Base-by-base conservation (phyloP, 108 stramenopile genomes). In the Phaeodactylum tricornutum region DNA sequence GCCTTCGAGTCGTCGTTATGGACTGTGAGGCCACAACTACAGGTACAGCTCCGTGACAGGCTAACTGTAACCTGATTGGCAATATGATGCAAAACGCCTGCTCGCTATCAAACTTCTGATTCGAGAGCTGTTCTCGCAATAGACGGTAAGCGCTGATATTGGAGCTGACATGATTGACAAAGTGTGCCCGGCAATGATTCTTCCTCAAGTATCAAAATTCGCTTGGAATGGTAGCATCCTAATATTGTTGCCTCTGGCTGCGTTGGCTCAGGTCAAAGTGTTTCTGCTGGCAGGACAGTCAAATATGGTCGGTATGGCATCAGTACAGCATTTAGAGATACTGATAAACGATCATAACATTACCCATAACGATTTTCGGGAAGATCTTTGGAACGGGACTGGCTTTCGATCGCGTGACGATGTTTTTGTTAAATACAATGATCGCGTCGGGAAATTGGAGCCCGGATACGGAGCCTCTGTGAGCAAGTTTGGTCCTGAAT, bases 231-330 rank as follows among this genome's bases (percentile, higher is more conserved):
- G n/a, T n/a, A n/a, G n/a, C n/a, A n/a, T n/a, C n/a, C n/a, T n/a
- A n/a, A n/a, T n/a, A n/a, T n/a, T n/a, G n/a, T n/a, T n/a, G n/a
- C 33, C 33, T 34, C 33, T 12, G 8, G 11, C 33, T 34, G 33
- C 33, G 8, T 12, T n/a, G 20, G 5, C 50, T 34, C 56, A 57
- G 11, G 37, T 61, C 33, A 46, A 68, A 23, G 66, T 75, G 11
- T 71, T 56, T 42, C 7, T 75, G 14, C 45, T 75, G 30, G 61
- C 53, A 4, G 74, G 74, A 2, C 74, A 75, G 42, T 55, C 52
- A 32, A 75, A 75, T 46, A 75, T 67, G 74, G 58, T 51, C 2
- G 68, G 74, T 24, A 47, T 50, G 28, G 63, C 47, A 5, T 11
- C 29, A 29, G 29, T 47, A 3, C 21, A 47, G 6, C 52, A 53